Base-by-base conservation (phyloP, 2,329 filamentous ascomycete species). In the Aureobasidium sp. region DNA sequence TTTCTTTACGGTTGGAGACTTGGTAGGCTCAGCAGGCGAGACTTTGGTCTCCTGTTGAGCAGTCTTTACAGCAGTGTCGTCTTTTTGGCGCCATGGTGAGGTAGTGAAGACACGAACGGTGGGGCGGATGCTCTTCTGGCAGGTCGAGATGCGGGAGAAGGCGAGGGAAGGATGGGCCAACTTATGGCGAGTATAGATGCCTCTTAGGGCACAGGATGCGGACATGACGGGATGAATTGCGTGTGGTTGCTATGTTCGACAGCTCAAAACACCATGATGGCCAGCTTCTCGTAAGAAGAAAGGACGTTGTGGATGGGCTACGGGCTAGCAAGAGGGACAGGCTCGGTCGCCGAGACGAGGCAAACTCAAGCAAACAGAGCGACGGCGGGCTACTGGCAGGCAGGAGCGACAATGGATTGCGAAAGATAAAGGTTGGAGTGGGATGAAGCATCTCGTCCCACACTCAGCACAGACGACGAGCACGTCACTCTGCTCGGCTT, bases 101-200 rank as follows among this genome's bases (percentile, higher is more conserved):
- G 75, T 54, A 72, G 76, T 73, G 67, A 80, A 79, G 64, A 79
- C 73, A 56, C 77, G 73, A 27, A 56, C 35, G 50, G 53, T 17
- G n/a, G 61, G 54, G 17, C 37, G 60, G 19, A 56, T 56, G 24
- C 49, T 61, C 22, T 47, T 24, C 22, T 60, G 57, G 45, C 57
- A 60, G 45, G 57, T 49, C 22, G 57, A 42, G 45, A 60, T 60
- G 17, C 45, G 57, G 14, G 57, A 60, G 35, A 45, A 42, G 33
- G 57, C 35, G 14, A 49, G 45, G 8, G 42, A 39, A n/a, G 44
- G 42, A 31, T 17, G 37, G 24, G 27, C 35, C 17, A 42, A 35
- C 29, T 12, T 61, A 35, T 53, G 47, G 39, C 47, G 37, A 45
- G 58, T 47, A 19, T 45, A 61, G 42, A 53, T 33, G 49, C 49